These are phyloP conservation scores for Emiliania huxleyi DNA, from an alignment of 78 protist genomes.

Conservation along the genomic window DNA sequence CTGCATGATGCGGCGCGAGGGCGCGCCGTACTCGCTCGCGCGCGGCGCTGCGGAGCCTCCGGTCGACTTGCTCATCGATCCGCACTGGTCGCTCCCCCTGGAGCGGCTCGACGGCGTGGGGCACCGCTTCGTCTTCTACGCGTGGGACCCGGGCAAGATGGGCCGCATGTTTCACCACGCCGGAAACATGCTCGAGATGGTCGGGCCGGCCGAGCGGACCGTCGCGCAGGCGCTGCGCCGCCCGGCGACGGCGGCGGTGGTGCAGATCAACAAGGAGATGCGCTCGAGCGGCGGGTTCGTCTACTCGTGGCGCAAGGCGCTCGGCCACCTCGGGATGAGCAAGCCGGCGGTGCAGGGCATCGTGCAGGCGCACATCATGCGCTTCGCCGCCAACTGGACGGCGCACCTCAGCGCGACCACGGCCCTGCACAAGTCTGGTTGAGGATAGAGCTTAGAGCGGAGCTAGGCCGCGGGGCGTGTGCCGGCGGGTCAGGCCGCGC, in stretches of 20 bases:
- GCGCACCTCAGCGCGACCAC: not conserved
- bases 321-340: not conserved
- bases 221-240: not conserved
- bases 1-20: not conserved
- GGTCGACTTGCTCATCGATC: not conserved
- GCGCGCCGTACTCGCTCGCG: not conserved
- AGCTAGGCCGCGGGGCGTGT: too few species aligned
- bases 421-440: not conserved
- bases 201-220: not conserved
- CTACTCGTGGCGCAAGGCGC: not conserved
- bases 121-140: not conserved
- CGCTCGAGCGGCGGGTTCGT: not conserved
- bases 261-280: not conserved
- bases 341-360: not conserved
- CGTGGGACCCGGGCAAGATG: constrained; percentile 1
- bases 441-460: too few species aligned
- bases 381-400: not conserved
- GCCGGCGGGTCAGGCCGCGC: too few species aligned
- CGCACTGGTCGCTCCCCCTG: not conserved
- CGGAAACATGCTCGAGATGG: not conserved
- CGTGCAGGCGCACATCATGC: not conserved
- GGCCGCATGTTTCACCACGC: not conserved
- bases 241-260: not conserved
- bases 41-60: not conserved
- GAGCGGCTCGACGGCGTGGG: not conserved